Percentiles rank a stretch among this genome's conserved stretches.
These are phyloP conservation scores for Eleusine indica DNA, from an alignment of 176 grass and related monocot species.

Conservation along the genomic window DNA sequence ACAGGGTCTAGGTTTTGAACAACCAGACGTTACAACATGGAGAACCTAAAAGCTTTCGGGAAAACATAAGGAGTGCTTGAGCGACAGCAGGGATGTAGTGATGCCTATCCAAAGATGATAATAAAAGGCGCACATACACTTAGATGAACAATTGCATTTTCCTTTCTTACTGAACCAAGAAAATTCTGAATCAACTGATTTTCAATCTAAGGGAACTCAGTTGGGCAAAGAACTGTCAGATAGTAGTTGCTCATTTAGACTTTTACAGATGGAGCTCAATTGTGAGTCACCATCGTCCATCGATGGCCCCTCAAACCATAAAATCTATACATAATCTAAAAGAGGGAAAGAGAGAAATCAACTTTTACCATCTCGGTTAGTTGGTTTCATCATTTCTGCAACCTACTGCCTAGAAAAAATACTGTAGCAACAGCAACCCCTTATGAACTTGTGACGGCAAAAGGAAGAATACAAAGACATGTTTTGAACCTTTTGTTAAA, in stretches of 20 bases:
- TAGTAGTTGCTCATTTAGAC: neutral
- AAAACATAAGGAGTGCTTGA: neutral
- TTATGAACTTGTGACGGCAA: neutral
- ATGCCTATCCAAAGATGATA: neutral
- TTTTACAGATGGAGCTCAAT: constrained; percentile 17
- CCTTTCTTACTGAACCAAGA: neutral
- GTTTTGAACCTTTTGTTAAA: neutral
- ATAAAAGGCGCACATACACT: neutral
- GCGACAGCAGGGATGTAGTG: no score
- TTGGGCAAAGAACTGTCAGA: neutral
- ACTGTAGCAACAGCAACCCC: neutral
- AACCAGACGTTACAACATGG: neutral
- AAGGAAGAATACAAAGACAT: neutral
- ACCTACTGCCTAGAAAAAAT: neutral
- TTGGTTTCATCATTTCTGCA: neutral
- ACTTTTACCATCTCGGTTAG: neutral
- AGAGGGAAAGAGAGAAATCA: neutral
- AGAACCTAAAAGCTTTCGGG: neutral
- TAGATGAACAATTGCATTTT: neutral
- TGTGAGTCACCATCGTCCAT: neutral
- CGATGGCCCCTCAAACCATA: neutral
- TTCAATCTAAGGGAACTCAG: neutral
- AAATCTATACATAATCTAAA: constrained; percentile 23
- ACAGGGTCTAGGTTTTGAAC: neutral
- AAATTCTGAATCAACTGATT: neutral